phyloP scores from a whole-genome alignment of 2,329 filamentous ascomycete species.

The Trichoderma sp. region DNA sequence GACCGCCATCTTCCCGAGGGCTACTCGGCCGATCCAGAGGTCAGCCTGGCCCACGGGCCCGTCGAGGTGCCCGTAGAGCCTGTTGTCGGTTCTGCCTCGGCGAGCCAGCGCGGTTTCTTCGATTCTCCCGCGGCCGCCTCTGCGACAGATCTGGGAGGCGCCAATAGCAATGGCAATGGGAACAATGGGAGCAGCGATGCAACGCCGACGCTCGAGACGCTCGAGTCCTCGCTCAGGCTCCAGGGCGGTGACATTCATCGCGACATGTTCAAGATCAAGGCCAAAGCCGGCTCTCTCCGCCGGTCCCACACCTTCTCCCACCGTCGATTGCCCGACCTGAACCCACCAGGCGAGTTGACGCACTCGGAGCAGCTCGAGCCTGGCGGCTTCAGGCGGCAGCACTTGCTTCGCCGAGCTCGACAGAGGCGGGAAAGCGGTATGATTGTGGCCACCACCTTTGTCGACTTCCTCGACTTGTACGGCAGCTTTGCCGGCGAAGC shows the following conservation, averaged over 20 bases:
- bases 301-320: constrained; percentile 70
- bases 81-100: constrained; percentile 5
- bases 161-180: constrained; percentile 23
- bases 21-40: constrained; percentile 46
- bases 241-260: constrained; percentile 80
- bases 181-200: constrained; percentile 3
- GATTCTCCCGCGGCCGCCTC: constrained; percentile 30
- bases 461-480: constrained; percentile 75
- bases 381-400: constrained; percentile 53
- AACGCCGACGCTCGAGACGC: constrained; percentile 45
- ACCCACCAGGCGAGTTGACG: constrained; percentile 38
- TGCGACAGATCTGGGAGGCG: constrained; percentile 5
- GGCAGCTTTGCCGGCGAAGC: constrained; percentile 78
- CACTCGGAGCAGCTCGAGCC: constrained; percentile 48
- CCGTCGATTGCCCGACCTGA: constrained; percentile 43
- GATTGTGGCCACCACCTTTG: constrained; percentile 68
- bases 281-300: constrained; percentile 50
- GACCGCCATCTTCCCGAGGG: constrained; percentile 45
- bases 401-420: constrained; percentile 44
- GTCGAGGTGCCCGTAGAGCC: constrained; percentile 25
- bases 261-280: constrained; percentile 74
- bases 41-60: constrained; percentile 36
- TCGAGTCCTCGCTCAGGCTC: constrained; percentile 66
- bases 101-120: constrained; percentile 21
- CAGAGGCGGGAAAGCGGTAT: constrained; percentile 44